Evolutionary conservation across 2,329 filamentous ascomycete species (phyloP).

Genomic region (Diaporthe destruens): DNA sequence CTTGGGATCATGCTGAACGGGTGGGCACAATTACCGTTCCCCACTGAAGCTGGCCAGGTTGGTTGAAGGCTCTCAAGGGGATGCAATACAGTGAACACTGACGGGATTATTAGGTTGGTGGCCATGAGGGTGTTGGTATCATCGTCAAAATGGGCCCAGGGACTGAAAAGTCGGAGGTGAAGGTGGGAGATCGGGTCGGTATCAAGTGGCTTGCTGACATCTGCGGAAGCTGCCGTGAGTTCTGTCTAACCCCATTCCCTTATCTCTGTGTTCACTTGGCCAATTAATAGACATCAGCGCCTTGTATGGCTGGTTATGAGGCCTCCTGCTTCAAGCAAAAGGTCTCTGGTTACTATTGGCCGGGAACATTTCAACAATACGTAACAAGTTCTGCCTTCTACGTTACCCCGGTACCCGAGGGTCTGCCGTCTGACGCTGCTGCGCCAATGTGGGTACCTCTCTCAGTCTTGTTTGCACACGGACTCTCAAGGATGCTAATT

Average conservation of each 20-base stretch:
- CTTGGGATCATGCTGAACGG: constrained; percentile 41
- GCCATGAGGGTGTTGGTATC: constrained; percentile 76
- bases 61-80: neutral
- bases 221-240: constrained; percentile 61
- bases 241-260: neutral
- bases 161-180: constrained; percentile 66
- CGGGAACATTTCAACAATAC: constrained; percentile 81
- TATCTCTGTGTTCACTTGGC: constrained; percentile 42
- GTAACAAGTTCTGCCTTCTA: constrained; percentile 73
- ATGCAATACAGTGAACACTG: neutral
- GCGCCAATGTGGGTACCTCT: constrained; percentile 65
- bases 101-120: constrained; percentile 59
- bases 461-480: too few species aligned
- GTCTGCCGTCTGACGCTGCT: constrained; percentile 68
- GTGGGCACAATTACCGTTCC: constrained; percentile 40
- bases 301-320: constrained; percentile 69
- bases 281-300: constrained; percentile 52
- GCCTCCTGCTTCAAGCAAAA: constrained; percentile 73
- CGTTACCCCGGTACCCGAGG: constrained; percentile 77
- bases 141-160: constrained; percentile 75
- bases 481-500: neutral
- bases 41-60: constrained; percentile 42
- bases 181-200: constrained; percentile 76
- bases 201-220: constrained; percentile 75
- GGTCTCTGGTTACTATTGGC: constrained; percentile 75